Conservation (phyloP, 129 eudicot species). For the Escallonia herrerae region DNA sequence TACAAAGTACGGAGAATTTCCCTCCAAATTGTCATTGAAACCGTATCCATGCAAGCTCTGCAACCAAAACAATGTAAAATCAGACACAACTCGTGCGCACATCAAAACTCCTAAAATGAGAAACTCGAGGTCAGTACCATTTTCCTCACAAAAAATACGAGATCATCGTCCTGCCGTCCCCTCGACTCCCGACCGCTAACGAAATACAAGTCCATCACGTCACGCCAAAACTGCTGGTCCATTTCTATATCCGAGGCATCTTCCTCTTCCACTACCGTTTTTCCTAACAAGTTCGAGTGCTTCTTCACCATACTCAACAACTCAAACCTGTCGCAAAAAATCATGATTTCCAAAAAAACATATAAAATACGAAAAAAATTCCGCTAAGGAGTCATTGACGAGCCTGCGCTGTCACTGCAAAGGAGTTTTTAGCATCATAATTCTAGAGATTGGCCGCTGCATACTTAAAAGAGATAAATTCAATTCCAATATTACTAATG, state of each 20-base stretch:
- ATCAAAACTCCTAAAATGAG: background rate
- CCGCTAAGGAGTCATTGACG: too few species aligned
- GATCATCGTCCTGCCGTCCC: conserved; percentile 88
- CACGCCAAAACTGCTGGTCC: conserved; percentile 84
- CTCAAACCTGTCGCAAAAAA: conserved; percentile 47
- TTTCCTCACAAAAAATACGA: conserved; percentile 78
- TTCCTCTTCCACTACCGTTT: conserved; percentile 57
- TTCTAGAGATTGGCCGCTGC: background rate
- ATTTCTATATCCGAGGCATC: conserved; percentile 69
- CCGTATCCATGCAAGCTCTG: conserved; percentile 44
- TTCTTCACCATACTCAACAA: conserved; percentile 88
- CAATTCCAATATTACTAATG: background rate
- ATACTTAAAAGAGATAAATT: background rate
- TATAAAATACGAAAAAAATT: background rate
- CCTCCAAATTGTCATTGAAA: conserved; percentile 46
- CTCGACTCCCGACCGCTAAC: conserved; percentile 63
- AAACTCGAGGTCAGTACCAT: conserved; percentile 31
- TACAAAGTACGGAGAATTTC: conserved; percentile 78
- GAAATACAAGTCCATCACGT: conserved; percentile 65
- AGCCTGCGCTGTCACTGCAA: too few species aligned
- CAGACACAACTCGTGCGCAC: conserved; percentile 5
- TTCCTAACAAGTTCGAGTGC: conserved; percentile 71
- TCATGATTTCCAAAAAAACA: background rate
- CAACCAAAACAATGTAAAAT: conserved; percentile 16
- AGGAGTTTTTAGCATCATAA: background rate